Percentiles rank a stretch among this genome's conserved stretches.
Conservation (phyloP, 2,329 filamentous ascomycete species). For the Diplodia scrobiculata region DNA sequence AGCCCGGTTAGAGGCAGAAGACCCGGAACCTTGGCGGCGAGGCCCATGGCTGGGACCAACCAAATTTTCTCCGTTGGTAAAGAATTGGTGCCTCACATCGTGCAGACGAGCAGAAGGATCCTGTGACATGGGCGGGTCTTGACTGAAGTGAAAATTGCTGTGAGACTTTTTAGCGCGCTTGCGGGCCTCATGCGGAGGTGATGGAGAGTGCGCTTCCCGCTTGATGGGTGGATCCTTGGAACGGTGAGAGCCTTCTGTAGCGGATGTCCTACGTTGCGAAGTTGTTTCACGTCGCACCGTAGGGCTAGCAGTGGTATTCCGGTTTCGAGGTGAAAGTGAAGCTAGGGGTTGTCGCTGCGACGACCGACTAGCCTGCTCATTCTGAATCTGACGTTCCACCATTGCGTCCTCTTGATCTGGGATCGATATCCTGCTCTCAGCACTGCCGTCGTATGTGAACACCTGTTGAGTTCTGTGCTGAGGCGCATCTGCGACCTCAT, state of each 20-base stretch:
- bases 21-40: slow-evolving; percentile 26
- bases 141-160: slow-evolving; percentile 26
- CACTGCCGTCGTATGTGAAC: slow-evolving; percentile 6
- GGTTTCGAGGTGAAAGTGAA: not conserved
- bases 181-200: not conserved
- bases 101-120: not conserved
- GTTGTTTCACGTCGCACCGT: too few species aligned
- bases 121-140: slow-evolving; percentile 25
- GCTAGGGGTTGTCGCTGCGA: not conserved
- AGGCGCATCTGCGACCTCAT: not conserved
- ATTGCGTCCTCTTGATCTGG: slow-evolving; percentile 14
- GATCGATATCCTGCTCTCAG: not conserved
- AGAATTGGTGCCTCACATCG: slow-evolving; percentile 24
- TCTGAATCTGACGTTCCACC: slow-evolving; percentile 14
- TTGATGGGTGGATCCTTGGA: not conserved
- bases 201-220: not conserved
- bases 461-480: not conserved
- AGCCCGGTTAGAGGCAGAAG: not conserved
- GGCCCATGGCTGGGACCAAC: not conserved
- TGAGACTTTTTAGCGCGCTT: slow-evolving; percentile 15
- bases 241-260: not conserved
- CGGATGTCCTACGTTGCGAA: not conserved
- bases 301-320: not conserved
- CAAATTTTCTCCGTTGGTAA: not conserved
- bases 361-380: slow-evolving; percentile 3